A percentile compares a stretch with the other conserved stretches of the same genome.
Evolutionary conservation across 2,329 filamentous ascomycete species (phyloP).

Genomic region (Zelopaecilomyces penicillatus): DNA sequence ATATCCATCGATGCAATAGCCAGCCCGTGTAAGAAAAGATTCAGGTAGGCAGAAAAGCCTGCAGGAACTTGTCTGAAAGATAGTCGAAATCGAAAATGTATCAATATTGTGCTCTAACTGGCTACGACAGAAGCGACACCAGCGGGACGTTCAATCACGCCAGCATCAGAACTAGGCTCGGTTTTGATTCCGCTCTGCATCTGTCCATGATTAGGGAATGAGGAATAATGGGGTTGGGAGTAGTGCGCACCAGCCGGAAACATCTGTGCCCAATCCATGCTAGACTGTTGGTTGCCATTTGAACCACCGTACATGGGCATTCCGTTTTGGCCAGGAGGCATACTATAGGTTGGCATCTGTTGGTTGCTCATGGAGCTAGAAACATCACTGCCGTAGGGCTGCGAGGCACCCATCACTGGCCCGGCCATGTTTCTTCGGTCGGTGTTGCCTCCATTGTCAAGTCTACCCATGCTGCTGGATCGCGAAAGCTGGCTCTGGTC

Average conservation of each 20-base stretch:
- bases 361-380: conserved; percentile 56
- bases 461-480: conserved; percentile 51
- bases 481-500: conserved; percentile 55
- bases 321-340: conserved; percentile 54
- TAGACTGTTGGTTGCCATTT: conserved; percentile 51
- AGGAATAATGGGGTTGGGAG: conserved; percentile 49
- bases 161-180: conserved; percentile 50
- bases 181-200: conserved; percentile 62
- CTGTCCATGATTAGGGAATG: conserved; percentile 54
- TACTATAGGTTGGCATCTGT: conserved; percentile 56
- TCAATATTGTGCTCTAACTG: too few species aligned
- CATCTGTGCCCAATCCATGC: conserved; percentile 71
- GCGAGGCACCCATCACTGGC: conserved; percentile 42
- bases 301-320: conserved; percentile 55
- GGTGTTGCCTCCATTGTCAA: conserved; percentile 46
- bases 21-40: too few species aligned
- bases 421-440: conserved; percentile 49
- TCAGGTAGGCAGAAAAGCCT: too few species aligned
- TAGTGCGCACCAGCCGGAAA: conserved; percentile 65
- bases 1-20: too few species aligned
- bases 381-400: conserved; percentile 50
- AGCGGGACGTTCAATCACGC: conserved; percentile 29
- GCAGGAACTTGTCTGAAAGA: too few species aligned
- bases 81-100: too few species aligned
- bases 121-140: conserved; percentile 42